phyloP scores from a whole-genome alignment of 2,329 filamentous ascomycete species.

The Colletotrichum orbiculare region DNA sequence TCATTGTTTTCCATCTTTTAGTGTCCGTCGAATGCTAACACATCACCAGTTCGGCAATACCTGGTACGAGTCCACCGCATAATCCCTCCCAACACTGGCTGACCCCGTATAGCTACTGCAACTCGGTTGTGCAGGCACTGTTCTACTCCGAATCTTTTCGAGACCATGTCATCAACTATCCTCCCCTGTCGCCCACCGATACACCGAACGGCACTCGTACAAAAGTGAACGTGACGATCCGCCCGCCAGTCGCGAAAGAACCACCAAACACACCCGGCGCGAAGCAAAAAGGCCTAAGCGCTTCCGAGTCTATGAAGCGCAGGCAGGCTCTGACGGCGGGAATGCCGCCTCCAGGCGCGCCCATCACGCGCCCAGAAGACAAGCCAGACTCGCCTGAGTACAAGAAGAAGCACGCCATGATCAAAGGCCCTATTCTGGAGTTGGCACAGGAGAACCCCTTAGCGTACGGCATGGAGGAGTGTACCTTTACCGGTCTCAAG shows the following conservation, averaged over 20 bases:
- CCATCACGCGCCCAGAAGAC: slow-evolving; percentile 80
- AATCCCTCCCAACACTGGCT: not conserved
- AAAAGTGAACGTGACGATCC: slow-evolving; percentile 70
- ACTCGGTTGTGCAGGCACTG: slow-evolving; percentile 96
- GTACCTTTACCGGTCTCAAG: slow-evolving; percentile 92
- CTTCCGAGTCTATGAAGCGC: slow-evolving; percentile 67
- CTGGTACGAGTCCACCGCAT: slow-evolving; percentile 70
- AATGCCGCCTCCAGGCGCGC: slow-evolving; percentile 64
- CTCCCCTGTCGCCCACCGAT: slow-evolving; percentile 76
- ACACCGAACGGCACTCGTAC: slow-evolving; percentile 69
- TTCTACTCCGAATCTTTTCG: slow-evolving; percentile 96
- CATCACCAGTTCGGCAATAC: slow-evolving; percentile 89
- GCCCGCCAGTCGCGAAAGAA: slow-evolving; percentile 64
- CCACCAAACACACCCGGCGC: slow-evolving; percentile 49
- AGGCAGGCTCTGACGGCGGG: slow-evolving; percentile 65
- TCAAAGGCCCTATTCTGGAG: slow-evolving; percentile 87
- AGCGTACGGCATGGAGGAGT: slow-evolving; percentile 92
- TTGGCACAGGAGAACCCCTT: slow-evolving; percentile 83
- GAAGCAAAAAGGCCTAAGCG: slow-evolving; percentile 64
- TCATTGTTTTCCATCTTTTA: slow-evolving; percentile 39
- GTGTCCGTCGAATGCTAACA: slow-evolving; percentile 44
- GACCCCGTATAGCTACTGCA: slow-evolving; percentile 80
- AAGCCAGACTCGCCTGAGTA: slow-evolving; percentile 95
- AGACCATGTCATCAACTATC: slow-evolving; percentile 93
- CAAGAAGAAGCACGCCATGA: slow-evolving; percentile 95